phyloP scores from a whole-genome alignment of 148 eudicot genomes.

The Vaccinium macrocarpon region DNA sequence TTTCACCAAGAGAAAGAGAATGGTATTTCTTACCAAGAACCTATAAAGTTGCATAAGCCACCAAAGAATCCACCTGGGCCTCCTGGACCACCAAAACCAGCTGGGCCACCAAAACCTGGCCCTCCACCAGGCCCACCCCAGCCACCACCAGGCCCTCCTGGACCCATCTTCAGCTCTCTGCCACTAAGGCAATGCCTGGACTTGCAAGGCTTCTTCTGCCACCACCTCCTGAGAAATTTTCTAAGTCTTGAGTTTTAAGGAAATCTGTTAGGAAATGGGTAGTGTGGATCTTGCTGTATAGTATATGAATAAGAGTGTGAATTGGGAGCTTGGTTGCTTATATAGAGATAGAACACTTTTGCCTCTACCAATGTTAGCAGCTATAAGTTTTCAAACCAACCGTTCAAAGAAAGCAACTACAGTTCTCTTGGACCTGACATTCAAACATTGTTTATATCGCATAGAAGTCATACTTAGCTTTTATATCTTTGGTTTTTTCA shows the following conservation, averaged over 20 bases:
- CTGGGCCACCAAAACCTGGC: conserved; percentile 9
- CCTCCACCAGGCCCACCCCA: conserved; percentile 22
- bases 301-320: not conserved
- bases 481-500: too few species aligned
- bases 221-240: not conserved
- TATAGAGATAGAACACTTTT: not conserved
- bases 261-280: not conserved
- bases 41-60: conserved; percentile 24
- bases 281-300: not conserved
- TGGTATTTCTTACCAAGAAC: conserved; percentile 18
- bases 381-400: not conserved
- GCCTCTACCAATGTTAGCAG: not conserved
- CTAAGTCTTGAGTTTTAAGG: not conserved
- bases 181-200: not conserved
- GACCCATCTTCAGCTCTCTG: conserved; percentile 9
- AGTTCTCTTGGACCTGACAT: not conserved
- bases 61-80: conserved; percentile 24
- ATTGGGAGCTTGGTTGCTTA: not conserved
- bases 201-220: not conserved
- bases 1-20: not conserved
- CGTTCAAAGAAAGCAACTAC: not conserved
- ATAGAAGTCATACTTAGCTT: not conserved
- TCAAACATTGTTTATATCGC: not conserved
- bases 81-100: not conserved
- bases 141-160: conserved; percentile 1